phyloP scores from a whole-genome alignment of 495 filamentous ascomycete genomes.

The Podospora didyma region DNA sequence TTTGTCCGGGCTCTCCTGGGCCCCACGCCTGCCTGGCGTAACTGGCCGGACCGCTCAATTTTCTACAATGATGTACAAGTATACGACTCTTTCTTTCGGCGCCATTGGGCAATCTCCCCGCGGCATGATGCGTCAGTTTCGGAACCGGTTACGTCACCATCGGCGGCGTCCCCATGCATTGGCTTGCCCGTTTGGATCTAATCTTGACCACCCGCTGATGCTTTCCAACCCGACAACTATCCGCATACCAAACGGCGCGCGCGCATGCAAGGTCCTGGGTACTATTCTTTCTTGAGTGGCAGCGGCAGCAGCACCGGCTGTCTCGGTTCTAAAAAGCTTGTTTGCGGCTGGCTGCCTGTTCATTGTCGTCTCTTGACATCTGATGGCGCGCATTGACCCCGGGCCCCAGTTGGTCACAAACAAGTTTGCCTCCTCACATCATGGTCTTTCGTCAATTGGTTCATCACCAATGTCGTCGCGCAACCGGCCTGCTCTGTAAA shows the following conservation, averaged over 20 bases:
- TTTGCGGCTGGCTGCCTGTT: background rate
- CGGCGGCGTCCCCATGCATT: background rate
- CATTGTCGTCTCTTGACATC: background rate
- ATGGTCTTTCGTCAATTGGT: no score
- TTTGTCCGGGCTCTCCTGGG: constrained; percentile 1
- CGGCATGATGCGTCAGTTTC: no score
- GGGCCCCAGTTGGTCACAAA: no score
- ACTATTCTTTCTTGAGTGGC: no score
- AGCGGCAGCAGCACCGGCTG: no score
- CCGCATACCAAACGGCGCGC: no score
- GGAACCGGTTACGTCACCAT: background rate
- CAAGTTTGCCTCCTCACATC: no score
- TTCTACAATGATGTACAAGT: constrained; percentile 3
- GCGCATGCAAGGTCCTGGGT: no score
- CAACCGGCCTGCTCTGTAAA: no score
- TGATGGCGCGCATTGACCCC: no score
- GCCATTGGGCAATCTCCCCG: background rate
- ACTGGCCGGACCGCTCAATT: background rate
- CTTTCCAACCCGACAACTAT: background rate
- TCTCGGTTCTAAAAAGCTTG: no score
- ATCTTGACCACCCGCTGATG: constrained; percentile 3
- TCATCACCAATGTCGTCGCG: no score
- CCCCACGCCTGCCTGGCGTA: background rate
- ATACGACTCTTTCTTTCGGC: background rate
- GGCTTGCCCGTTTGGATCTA: constrained; percentile 3